Evolutionary conservation across 106 monocot species (phyloP), one percentile per base, ranked within the genome.

Genomic region (Allium sativum): DNA sequence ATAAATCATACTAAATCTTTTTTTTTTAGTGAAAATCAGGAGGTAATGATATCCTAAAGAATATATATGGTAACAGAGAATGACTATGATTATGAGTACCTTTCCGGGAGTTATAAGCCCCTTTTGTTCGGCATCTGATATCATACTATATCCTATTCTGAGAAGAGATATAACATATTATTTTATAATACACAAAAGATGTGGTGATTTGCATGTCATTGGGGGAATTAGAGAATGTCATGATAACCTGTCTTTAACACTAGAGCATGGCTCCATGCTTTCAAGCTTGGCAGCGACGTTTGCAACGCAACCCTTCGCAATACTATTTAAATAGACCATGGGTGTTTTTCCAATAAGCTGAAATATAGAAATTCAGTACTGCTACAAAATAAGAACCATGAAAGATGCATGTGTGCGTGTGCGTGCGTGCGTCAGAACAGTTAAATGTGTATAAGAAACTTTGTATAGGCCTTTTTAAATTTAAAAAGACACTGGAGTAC

Each of bases 111-210:
- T 83, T 72, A 95, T 95, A 61, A 79, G 62, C 4, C 90, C 94
- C 45, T 78, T 90, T 48, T 81, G 63, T 68, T 95, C 94, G 18
- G 94, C 94, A 77, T 95, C 94, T 70, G 72, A 48, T 46, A 95
- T 95, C 94, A 95, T 95, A 79, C 94, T 90, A 56, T 81, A 77
- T 18, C 94, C 94, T 73, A 95, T 95, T 79, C 94, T 95, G 86
- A 66, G 66, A 40, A 45, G n/a, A 65, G 54, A 41, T 31, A 18
- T 16, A 46, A 12, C 54, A 41, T 2, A 31, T 31, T 31, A 31
- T 31, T 31, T 31, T 31, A 31, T 31, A 31, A 0, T 31, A 31
- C 31, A 31, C 31, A 31, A 31, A 2, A 1, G 31, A 31, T 31
- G 31, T 31, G 5, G 31, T 31, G 31, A 31, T 31, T 31, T 31